A percentile compares a stretch with the other conserved stretches of the same genome.
Conservation (phyloP, 1,139 yeast species). For the Taphrina pruni region DNA sequence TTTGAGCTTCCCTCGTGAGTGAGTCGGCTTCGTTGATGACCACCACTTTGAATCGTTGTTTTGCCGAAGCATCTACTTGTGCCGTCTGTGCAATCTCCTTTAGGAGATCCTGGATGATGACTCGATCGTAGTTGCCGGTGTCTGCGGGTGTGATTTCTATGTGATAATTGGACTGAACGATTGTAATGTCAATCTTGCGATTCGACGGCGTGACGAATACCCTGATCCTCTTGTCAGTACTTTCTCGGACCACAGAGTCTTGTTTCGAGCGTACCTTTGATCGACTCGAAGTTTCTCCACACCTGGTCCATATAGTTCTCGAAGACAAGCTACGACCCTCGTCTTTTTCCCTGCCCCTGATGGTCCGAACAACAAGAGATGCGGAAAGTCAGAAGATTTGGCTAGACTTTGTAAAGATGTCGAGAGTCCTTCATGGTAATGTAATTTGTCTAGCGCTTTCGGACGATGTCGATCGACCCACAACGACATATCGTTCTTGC, state of each 20-base stretch:
- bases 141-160: constrained; percentile 96
- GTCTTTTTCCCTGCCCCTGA: constrained; percentile 98
- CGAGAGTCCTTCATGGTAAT: constrained; percentile 72
- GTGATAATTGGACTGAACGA: constrained; percentile 87
- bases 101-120: constrained; percentile 89
- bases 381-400: constrained; percentile 87
- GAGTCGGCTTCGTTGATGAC: constrained; percentile 94
- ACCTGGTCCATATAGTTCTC: constrained; percentile 80
- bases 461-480: constrained; percentile 98
- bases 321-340: constrained; percentile 78
- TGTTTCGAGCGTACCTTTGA: constrained; percentile 7
- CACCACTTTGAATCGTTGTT: constrained; percentile 78
- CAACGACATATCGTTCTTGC: constrained; percentile 66
- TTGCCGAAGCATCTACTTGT: constrained; percentile 77
- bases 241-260: background rate
- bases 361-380: constrained; percentile 89
- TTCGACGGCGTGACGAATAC: constrained; percentile 73
- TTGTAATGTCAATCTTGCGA: constrained; percentile 85
- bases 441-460: constrained; percentile 63
- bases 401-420: constrained; percentile 68
- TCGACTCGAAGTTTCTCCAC: constrained; percentile 62
- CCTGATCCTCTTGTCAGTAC: constrained; percentile 49
- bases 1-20: constrained; percentile 93
- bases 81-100: constrained; percentile 96
- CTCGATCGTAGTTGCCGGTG: constrained; percentile 92